Conservation (phyloP, 2,329 filamentous ascomycete genomes). For the Fusarium mangiferae region DNA sequence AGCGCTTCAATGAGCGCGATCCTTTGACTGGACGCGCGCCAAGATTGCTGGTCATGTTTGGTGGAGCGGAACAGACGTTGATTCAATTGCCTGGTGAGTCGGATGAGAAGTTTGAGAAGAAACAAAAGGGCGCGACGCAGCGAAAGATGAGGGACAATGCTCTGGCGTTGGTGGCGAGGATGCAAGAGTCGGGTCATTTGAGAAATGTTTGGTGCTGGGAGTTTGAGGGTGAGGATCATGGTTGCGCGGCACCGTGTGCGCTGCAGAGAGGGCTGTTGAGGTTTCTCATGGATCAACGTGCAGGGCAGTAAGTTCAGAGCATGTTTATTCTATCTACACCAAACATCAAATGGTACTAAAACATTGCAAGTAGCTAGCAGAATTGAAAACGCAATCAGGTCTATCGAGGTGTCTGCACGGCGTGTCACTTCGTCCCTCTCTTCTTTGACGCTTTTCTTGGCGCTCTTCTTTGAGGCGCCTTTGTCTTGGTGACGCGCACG, state of each 20-base stretch:
- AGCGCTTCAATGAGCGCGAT: constrained; percentile 32
- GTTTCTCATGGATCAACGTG: constrained; percentile 30
- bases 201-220: constrained; percentile 38
- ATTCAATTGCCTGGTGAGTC: constrained; percentile 43
- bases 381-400: not conserved
- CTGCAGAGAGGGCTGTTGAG: constrained; percentile 36
- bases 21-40: constrained; percentile 25
- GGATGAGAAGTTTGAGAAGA: constrained; percentile 44
- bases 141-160: constrained; percentile 41
- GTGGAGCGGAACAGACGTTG: constrained; percentile 46
- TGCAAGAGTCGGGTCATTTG: constrained; percentile 30
- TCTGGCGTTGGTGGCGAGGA: constrained; percentile 32
- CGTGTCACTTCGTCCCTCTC: not conserved
- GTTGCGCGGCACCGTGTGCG: constrained; percentile 33
- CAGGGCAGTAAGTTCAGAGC: not conserved
- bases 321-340: not conserved
- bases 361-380: not conserved
- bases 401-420: not conserved
- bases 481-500: not conserved
- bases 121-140: constrained; percentile 27
- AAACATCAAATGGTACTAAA: not conserved
- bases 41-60: constrained; percentile 49
- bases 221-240: constrained; percentile 44
- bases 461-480: not conserved
- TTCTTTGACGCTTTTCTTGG: not conserved